A percentile compares a stretch with the other conserved stretches of the same genome.
These are phyloP conservation scores for Rubus parviflorus DNA, from an alignment of 306 rosid genomes.

Conservation along the genomic window DNA sequence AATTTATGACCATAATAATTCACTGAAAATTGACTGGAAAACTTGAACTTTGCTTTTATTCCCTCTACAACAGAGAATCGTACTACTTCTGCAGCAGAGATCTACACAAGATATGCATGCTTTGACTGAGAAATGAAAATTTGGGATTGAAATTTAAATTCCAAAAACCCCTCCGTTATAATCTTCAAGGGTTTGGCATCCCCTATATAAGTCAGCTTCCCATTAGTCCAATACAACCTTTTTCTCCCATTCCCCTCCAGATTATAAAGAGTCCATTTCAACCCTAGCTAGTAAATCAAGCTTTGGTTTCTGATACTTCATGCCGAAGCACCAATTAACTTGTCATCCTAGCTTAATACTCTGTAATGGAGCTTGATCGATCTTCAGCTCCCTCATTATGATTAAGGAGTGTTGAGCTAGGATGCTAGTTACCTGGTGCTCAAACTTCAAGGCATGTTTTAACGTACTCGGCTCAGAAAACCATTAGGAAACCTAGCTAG, in stretches of 20 bases:
- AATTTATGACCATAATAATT: not conserved
- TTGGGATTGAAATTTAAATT: not conserved
- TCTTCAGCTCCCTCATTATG: not conserved
- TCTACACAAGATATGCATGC: not conserved
- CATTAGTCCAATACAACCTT: not conserved
- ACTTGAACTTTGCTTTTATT: not conserved
- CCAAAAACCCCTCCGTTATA: not conserved
- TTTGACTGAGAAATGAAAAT: not conserved
- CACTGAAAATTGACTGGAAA: not conserved
- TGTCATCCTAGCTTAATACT: constrained; percentile 8
- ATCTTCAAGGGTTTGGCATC: not conserved
- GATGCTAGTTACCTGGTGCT: not conserved
- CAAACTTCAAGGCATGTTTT: not conserved
- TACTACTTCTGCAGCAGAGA: not conserved
- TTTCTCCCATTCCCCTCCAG: not conserved
- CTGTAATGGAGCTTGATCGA: not conserved
- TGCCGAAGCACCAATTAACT: not conserved
- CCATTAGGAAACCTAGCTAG: not conserved
- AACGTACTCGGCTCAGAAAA: not conserved
- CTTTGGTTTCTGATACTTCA: not conserved
- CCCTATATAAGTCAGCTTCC: not conserved
- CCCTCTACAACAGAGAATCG: not conserved
- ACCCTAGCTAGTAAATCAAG: not conserved
- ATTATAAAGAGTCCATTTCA: too few relatives aligned
- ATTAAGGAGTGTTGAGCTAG: not conserved